Base-by-base conservation (phyloP, 2,329 filamentous ascomycete genomes). In the Sclerotinia borealis region DNA sequence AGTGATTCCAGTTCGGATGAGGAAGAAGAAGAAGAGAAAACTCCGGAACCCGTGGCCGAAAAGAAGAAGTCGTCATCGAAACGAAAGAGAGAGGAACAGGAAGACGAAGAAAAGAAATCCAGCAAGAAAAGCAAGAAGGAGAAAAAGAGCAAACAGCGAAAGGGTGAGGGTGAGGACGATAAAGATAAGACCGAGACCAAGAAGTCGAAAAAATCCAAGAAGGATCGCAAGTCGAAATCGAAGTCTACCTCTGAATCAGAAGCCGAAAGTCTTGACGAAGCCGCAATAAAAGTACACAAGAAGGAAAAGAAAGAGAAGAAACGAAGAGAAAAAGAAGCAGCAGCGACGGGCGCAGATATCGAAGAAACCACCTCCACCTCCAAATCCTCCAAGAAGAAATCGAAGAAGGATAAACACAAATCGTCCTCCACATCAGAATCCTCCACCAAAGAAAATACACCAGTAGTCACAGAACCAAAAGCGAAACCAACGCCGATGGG, bases 401-500 rank as follows among this genome's bases (percentile, higher is more conserved):
- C 69, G 64, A 66, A 74, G 67, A 80, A 81, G 70, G 75, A 75
- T 61, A 80, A 77, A 68, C 73, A 75, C 13, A 70, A 70, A 59
- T 60, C 77, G 68, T 75, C 74, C 67, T 71, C 69, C 41, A 66
- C 65, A 47, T 61, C 63, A 60, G 62, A 67, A 41, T 70, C 70
- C 4, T 68, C 67, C 51, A 66, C 63, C 22, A 67, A 68, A 36
- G 64, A 68, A 58, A 69, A 65, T 55, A 70, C 72, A 58, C 65
- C 75, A 36, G 68, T 58, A 58, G 70, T 65, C 64, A 71, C 67
- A 64, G 66, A 77, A 1, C 76, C 77, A 2, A 79, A 76, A 27
- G 78, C 76, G 29, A 78, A 79, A 54, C 78, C 77, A 60, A 79
- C 76, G 51, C 79, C 79, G 34, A 81, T 63, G 74, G 77, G 83